Evolutionary conservation across 768 basidiomycete genomes (phyloP), one percentile per base, ranked within the genome.

Genomic region (Cystobasidium tubakii): DNA sequence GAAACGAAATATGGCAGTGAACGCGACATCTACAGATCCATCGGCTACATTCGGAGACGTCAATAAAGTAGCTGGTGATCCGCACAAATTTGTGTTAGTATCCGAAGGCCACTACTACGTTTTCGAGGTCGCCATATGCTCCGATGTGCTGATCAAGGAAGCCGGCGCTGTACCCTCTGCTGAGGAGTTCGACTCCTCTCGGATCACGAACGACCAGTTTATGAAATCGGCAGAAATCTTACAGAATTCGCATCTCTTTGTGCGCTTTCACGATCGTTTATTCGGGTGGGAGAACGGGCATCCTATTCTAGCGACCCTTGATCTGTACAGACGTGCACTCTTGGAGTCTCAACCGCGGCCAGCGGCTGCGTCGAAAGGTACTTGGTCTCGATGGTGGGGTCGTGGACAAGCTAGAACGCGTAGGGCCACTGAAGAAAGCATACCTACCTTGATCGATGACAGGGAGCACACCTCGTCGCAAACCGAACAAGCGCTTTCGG

Each of bases 231-330:
- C 72, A 21, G 73, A 66, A 1, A 9, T 72, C 4, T 15, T 76
- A 27, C 27, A 73, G 25, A 72, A 76, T 36, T 46, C 36, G 44
- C 33, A 71, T 50, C 63, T 76, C 3, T 75, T 64, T 25, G 31
- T 74, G 1, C 73, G 73, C 33, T 76, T 66, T 50, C 53, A 43
- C 4, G 44, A 55, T n/a, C 33, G 60, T 53, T 60, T 23, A 0
- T 74, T 73, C 44, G 89, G 88, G n/a, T 87, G 88, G 75, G 82
- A 83, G 46, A 90, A 90, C 77, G 86, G 85, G 1, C 89, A 89
- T 0, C 88, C 88, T 0, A 84, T 94, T 31, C 86, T 93, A 83
- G 85, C 86, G 42, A 88, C 90, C 0, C 85, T 97, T 1, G 83
- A 84, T 9, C 78, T 86, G 23, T 95, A 91, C 86, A 87, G 93